phyloP scores from a whole-genome alignment of 257 asterid genomes.

The Leonotis leonurus region DNA sequence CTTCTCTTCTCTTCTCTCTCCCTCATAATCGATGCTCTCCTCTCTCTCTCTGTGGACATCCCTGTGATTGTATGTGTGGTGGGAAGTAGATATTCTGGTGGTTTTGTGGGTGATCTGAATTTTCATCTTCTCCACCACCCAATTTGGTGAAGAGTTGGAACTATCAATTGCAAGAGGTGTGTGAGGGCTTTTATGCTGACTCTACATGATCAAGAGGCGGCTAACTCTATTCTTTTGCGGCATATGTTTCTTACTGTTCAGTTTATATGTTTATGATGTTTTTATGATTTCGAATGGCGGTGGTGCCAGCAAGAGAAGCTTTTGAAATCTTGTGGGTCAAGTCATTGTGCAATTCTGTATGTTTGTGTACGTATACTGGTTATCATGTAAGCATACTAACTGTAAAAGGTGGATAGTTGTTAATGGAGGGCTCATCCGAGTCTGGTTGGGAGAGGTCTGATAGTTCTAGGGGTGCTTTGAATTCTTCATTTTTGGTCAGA shows the following conservation, averaged over 20 bases:
- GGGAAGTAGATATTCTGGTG: not conserved
- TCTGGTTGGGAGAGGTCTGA: conserved; percentile 70
- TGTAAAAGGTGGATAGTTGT: conserved; percentile 32
- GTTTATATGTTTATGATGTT: conserved; percentile 18
- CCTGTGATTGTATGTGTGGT: not conserved
- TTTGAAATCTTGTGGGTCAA: conserved; percentile 17
- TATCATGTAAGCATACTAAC: conserved; percentile 21
- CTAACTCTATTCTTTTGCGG: not conserved
- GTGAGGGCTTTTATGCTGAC: conserved; percentile 10
- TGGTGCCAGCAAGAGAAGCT: conserved; percentile 19
- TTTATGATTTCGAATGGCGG: conserved; percentile 39
- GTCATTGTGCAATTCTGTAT: conserved; percentile 14
- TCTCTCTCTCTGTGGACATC: conserved; percentile 9
- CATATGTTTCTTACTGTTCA: conserved; percentile 4
- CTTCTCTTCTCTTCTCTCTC: not conserved
- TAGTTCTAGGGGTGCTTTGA: conserved; percentile 56
- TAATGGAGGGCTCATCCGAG: conserved; percentile 83
- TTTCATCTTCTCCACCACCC: not conserved
- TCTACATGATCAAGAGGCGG: conserved; percentile 14
- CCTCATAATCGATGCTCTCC: not conserved
- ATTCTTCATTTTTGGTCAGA: conserved; percentile 45
- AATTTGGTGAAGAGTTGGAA: not conserved
- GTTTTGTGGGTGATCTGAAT: conserved; percentile 10
- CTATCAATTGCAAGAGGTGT: not conserved
- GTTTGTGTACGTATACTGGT: conserved; percentile 27